Evolutionary conservation across 1,139 yeast genomes (phyloP), one percentile per base, ranked within the genome.

Genomic region (Hyphopichia buzzinii): DNA sequence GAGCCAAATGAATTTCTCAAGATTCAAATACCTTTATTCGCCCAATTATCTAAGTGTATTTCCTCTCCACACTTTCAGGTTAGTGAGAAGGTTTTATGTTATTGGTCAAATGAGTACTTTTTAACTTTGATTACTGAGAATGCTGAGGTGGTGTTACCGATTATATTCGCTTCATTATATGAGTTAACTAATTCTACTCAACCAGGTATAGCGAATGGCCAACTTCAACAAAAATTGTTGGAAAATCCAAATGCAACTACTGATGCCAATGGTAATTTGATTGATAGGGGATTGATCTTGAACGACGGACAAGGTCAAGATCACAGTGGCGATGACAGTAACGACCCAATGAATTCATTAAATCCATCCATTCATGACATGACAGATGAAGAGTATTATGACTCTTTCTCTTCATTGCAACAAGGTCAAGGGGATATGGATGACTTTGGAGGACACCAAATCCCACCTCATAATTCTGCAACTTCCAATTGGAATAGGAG

Each of bases 61-160:
- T 79, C 96, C 19, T 86, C 96, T 3, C 89, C 96, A 17, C 98
- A 92, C 67, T 94, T 92, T 70, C 98, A 94, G 69, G 97, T 92
- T 19, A 86, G 95, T 45, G 99, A 92, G 62, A 89, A 95, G 50
- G 96, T 94, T 1, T 74, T 92, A 41, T 86, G 92, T 56, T 89
- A 82, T 61, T 94, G 97, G 95, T 85, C 87, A 49, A 92, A 92
- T 59, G 98, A 92, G 56, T 90, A 87, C 64, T 90, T 92, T 57
- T 78, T 92, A 49, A 84, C 90, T 29, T 67, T 92, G 46, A 89
- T 94, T 34, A 87, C 95, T 21, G 97, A 92, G 54, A 81, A 80
- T 54, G 92, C 95, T 10, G 96, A 89, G 52, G 92, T 87, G 29
- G 90, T 92, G 37, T 68, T 92, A 49, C 98, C 98, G 16, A 89